phyloP scores from a whole-genome alignment of 2,329 filamentous ascomycete species.

The Nothophaeocryptopus gaeumannii region DNA sequence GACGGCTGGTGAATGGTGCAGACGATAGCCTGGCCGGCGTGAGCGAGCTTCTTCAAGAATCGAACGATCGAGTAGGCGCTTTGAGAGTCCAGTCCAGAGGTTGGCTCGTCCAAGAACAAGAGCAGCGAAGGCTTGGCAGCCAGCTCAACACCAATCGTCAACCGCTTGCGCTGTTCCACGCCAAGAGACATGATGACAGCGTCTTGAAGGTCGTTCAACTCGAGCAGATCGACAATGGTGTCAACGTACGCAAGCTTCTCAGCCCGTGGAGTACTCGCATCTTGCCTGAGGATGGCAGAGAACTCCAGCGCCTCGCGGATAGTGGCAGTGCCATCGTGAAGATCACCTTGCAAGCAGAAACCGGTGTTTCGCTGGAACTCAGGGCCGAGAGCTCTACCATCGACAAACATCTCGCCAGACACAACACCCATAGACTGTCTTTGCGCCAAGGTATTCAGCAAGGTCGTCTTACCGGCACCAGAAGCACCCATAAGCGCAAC shows the following conservation, averaged over 20 bases:
- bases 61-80: constrained; percentile 66
- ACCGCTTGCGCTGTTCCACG: constrained; percentile 67
- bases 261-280: constrained; percentile 50
- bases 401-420: constrained; percentile 68
- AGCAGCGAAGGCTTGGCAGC: constrained; percentile 66
- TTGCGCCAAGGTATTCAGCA: constrained; percentile 74
- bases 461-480: constrained; percentile 79
- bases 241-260: constrained; percentile 68
- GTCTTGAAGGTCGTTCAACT: constrained; percentile 64
- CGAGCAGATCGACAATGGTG: constrained; percentile 63
- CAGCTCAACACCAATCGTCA: constrained; percentile 72
- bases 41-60: constrained; percentile 65
- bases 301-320: constrained; percentile 68
- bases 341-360: constrained; percentile 69
- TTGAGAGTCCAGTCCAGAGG: constrained; percentile 67
- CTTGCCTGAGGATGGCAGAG: constrained; percentile 63
- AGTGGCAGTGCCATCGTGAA: constrained; percentile 66
- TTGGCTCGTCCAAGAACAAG: constrained; percentile 71
- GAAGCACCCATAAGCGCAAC: constrained; percentile 78
- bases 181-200: constrained; percentile 63
- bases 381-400: constrained; percentile 59
- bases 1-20: constrained; percentile 74
- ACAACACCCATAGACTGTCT: constrained; percentile 65
- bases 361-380: constrained; percentile 69
- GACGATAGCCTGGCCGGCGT: constrained; percentile 67